Evolutionary conservation across 208 protist genomes (phyloP).

Genomic region (Wallacemonas sp.): DNA sequence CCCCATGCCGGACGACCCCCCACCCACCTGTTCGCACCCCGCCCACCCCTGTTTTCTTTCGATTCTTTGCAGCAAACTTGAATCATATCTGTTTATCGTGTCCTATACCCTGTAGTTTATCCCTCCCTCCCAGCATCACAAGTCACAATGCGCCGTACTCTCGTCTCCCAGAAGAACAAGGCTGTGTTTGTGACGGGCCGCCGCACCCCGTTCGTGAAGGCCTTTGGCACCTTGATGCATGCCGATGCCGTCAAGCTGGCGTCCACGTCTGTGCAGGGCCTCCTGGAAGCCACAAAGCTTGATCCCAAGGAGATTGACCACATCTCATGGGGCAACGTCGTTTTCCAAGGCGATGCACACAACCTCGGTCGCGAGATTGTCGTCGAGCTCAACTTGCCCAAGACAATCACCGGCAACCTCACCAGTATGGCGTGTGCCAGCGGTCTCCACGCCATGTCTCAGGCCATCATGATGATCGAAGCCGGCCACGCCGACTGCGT

Average conservation of each 20-base stretch:
- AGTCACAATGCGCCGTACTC: constrained; percentile 38
- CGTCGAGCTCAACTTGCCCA: constrained; percentile 81
- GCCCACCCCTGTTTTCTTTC: no score
- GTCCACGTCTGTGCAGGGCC: constrained; percentile 57
- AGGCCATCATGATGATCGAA: constrained; percentile 80
- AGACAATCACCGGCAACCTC: constrained; percentile 59
- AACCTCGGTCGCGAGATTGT: constrained; percentile 88
- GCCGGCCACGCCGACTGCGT: constrained; percentile 73
- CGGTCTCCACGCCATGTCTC: constrained; percentile 74
- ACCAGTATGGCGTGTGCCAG: constrained; percentile 85
- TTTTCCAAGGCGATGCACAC: constrained; percentile 65
- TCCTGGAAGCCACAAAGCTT: constrained; percentile 70
- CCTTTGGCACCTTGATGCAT: constrained; percentile 66
- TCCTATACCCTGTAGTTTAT: no score
- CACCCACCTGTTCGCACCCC: no score
- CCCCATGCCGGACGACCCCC: no score
- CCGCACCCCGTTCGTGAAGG: constrained; percentile 78
- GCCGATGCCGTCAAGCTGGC: constrained; percentile 65
- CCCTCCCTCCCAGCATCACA: no score
- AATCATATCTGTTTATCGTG: no score
- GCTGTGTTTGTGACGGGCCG: constrained; percentile 71
- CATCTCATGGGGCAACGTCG: constrained; percentile 91
- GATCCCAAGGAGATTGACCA: constrained; percentile 77
- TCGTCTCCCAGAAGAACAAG: constrained; percentile 21
- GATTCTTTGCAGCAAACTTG: no score